A percentile compares a stretch with the other conserved stretches of the same genome.
phyloP scores from a whole-genome alignment of 345 rosid species.

The Cochlearia excelsa region DNA sequence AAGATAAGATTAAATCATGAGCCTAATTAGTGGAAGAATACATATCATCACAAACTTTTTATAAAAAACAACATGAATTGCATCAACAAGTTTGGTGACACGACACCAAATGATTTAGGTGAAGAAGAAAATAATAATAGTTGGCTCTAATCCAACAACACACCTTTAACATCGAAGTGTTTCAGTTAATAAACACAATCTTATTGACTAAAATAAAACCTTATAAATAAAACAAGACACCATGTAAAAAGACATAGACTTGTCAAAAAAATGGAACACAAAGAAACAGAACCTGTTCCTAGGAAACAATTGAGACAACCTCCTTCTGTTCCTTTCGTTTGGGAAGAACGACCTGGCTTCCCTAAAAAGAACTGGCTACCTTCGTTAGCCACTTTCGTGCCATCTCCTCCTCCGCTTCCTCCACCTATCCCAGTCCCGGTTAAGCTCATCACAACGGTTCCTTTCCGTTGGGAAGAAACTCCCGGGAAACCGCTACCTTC shows the following conservation, averaged over 20 bases:
- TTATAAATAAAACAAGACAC: neutral
- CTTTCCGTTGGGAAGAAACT: constrained; percentile 78
- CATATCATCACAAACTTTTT: constrained; percentile 8
- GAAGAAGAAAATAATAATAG: constrained; percentile 17
- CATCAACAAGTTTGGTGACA: constrained; percentile 25
- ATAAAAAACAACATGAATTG: constrained; percentile 18
- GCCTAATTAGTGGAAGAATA: constrained; percentile 29
- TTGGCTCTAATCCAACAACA: constrained; percentile 29
- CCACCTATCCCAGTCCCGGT: constrained; percentile 39
- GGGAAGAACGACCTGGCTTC: constrained; percentile 81
- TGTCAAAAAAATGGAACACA: constrained; percentile 33
- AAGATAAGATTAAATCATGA: constrained; percentile 14
- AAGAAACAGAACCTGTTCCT: constrained; percentile 25
- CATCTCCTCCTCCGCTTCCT: constrained; percentile 37
- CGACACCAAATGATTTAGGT: constrained; percentile 38
- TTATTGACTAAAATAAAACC: constrained; percentile 11
- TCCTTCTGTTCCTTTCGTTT: constrained; percentile 73
- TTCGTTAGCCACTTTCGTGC: constrained; percentile 30
- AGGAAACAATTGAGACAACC: constrained; percentile 54
- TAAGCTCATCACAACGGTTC: constrained; percentile 64
- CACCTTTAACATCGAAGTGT: constrained; percentile 13
- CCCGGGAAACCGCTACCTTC: constrained; percentile 59
- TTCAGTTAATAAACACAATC: constrained; percentile 26
- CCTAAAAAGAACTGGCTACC: constrained; percentile 76
- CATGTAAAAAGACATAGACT: constrained; percentile 16